A percentile compares a stretch with the other conserved stretches of the same genome.
Conservation (phyloP, 2,329 filamentous ascomycete species). For the Aspergillus pseudoviridinutans region DNA sequence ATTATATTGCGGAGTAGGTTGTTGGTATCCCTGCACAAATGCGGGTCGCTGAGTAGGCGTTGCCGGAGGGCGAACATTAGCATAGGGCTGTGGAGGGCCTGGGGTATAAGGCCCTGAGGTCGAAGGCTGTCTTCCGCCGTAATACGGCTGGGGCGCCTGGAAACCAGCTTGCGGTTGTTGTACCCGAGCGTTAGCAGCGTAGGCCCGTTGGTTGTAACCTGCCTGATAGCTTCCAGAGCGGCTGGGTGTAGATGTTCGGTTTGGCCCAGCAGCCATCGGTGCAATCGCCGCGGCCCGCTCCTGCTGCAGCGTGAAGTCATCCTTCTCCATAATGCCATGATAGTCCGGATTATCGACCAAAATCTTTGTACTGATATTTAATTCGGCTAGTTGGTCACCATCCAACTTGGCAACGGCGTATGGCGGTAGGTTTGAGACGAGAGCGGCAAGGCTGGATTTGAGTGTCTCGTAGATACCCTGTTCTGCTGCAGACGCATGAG, state of each 20-base stretch:
- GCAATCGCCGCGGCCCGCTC: conserved; percentile 34
- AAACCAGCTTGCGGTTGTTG: conserved; percentile 25
- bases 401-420: conserved; percentile 83
- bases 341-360: conserved; percentile 69
- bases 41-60: conserved; percentile 36
- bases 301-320: conserved; percentile 59
- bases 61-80: conserved; percentile 29
- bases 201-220: conserved; percentile 33
- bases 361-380: conserved; percentile 77
- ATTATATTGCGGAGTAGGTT: conserved; percentile 30
- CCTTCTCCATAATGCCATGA: conserved; percentile 77
- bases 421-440: conserved; percentile 73
- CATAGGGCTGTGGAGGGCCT: conserved; percentile 25
- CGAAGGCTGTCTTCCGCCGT: conserved; percentile 28
- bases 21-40: conserved; percentile 34
- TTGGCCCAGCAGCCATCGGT: conserved; percentile 27
- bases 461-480: conserved; percentile 65
- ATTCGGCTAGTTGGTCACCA: conserved; percentile 76
- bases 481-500: conserved; percentile 54
- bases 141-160: conserved; percentile 28
- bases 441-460: conserved; percentile 68
- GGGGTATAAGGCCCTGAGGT: conserved; percentile 31
- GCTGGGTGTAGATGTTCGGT: conserved; percentile 33
- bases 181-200: conserved; percentile 25
- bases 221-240: conserved; percentile 30